Conservation (phyloP, 495 filamentous ascomycete species). For the Aspergillus asperescens region DNA sequence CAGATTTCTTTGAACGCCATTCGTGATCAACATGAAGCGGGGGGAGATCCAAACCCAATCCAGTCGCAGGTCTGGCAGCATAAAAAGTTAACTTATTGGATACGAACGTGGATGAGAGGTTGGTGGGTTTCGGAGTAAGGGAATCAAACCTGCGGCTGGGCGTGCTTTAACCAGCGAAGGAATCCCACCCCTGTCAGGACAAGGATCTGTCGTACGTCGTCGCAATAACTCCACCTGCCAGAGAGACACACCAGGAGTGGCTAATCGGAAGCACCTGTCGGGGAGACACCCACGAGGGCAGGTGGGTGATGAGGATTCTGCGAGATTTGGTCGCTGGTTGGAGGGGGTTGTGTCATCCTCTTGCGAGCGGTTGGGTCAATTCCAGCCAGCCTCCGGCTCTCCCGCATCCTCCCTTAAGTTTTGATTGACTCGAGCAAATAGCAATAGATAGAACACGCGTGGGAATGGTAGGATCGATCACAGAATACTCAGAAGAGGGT, state of each 20-base stretch:
- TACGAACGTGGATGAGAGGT: slow-evolving; percentile 19
- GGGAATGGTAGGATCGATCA: slow-evolving; percentile 10
- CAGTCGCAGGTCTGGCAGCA: slow-evolving; percentile 21
- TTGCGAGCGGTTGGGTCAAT: slow-evolving; percentile 13
- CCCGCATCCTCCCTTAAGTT: background rate
- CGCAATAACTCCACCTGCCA: slow-evolving; percentile 22
- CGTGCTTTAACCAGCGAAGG: slow-evolving; percentile 21
- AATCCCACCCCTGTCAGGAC: slow-evolving; percentile 23
- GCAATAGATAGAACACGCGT: slow-evolving; percentile 12
- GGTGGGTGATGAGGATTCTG: slow-evolving; percentile 19
- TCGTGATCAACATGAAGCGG: slow-evolving; percentile 22
- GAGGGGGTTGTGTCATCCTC: slow-evolving; percentile 12
- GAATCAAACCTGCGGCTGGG: slow-evolving; percentile 20
- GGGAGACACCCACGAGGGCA: slow-evolving; percentile 22
- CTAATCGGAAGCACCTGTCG: slow-evolving; percentile 18
- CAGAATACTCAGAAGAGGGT: background rate
- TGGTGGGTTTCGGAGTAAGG: slow-evolving; percentile 21
- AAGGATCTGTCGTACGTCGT: slow-evolving; percentile 22
- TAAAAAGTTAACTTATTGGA: slow-evolving; percentile 23
- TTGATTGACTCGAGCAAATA: too few relatives aligned
- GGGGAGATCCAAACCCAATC: slow-evolving; percentile 23
- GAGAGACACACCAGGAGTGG: slow-evolving; percentile 19
- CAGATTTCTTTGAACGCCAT: slow-evolving; percentile 17
- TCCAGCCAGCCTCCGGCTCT: slow-evolving; percentile 19
- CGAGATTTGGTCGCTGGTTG: slow-evolving; percentile 14